A percentile compares a stretch with the other conserved stretches of the same genome.
Evolutionary conservation across 768 basidiomycete species (phyloP).

Genomic region (Lactarius indigo): DNA sequence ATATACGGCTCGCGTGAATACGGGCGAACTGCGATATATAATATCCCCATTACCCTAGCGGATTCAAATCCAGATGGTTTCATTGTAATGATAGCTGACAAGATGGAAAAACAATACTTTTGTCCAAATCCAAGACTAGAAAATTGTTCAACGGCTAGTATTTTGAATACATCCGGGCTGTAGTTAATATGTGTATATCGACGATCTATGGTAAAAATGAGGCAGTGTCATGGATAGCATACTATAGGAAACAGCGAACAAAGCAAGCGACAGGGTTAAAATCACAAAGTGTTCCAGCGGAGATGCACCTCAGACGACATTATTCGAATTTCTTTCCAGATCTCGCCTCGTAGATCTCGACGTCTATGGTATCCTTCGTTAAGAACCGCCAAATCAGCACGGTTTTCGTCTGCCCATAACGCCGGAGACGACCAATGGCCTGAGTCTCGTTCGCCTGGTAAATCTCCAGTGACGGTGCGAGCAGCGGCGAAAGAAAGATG

Average conservation of each 20-base stretch:
- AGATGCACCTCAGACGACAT: background rate
- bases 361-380: slow-evolving; percentile 85
- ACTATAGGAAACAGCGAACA: background rate
- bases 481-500: slow-evolving; percentile 89
- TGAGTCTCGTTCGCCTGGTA: slow-evolving; percentile 83
- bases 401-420: slow-evolving; percentile 77
- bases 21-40: background rate
- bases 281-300: background rate
- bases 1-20: background rate
- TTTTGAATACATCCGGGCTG: background rate
- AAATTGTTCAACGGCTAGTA: background rate
- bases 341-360: slow-evolving; percentile 69
- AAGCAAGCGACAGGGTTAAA: slow-evolving; percentile 5
- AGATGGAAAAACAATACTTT: background rate
- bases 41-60: background rate
- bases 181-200: slow-evolving; percentile 1
- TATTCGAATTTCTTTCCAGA: slow-evolving; percentile 28
- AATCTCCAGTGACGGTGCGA: slow-evolving; percentile 75
- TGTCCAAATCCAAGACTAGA: background rate
- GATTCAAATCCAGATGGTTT: background rate
- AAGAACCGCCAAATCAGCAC: slow-evolving; percentile 83
- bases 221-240: background rate
- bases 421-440: slow-evolving; percentile 77
- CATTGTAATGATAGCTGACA: background rate
- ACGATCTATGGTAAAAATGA: background rate